Evolutionary conservation across 768 basidiomycete genomes (phyloP).

Genomic region (Polyporus arcularius): DNA sequence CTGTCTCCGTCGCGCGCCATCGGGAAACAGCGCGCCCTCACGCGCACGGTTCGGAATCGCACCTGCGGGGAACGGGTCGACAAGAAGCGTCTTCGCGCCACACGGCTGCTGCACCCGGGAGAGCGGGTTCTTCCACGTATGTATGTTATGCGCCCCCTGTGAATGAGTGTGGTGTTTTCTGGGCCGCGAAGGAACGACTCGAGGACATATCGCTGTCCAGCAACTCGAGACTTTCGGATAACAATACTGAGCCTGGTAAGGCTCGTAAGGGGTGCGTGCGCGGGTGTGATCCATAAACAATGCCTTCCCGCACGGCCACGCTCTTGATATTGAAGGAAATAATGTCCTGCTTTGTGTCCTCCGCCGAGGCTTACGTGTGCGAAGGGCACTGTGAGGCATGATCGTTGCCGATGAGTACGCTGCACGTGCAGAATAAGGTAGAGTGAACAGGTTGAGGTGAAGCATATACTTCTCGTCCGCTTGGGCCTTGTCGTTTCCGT

Average conservation of each 20-base stretch:
- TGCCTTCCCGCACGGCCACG: slow-evolving; percentile 64
- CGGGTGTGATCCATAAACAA: slow-evolving; percentile 88
- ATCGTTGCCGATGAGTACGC: slow-evolving; percentile 76
- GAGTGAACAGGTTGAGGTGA: slow-evolving; percentile 88
- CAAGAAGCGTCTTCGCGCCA: slow-evolving; percentile 62
- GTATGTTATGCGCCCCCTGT: slow-evolving; percentile 37
- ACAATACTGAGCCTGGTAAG: slow-evolving; percentile 82
- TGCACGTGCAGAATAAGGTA: slow-evolving; percentile 89
- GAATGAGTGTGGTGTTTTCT: slow-evolving; percentile 70
- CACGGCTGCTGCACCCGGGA: slow-evolving; percentile 86
- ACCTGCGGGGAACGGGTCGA: slow-evolving; percentile 72
- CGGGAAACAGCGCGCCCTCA: slow-evolving; percentile 75
- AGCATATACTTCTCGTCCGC: slow-evolving; percentile 76
- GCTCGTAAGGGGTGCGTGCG: slow-evolving; percentile 48
- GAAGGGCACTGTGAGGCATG: slow-evolving; percentile 77
- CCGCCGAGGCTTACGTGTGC: slow-evolving; percentile 68
- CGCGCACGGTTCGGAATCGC: slow-evolving; percentile 41
- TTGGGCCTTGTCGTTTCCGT: slow-evolving; percentile 87
- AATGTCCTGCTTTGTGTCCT: slow-evolving; percentile 71
- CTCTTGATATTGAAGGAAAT: slow-evolving; percentile 90
- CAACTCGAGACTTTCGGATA: slow-evolving; percentile 74
- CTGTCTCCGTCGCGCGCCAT: slow-evolving; percentile 70
- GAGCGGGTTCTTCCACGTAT: slow-evolving; percentile 76
- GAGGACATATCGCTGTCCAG: slow-evolving; percentile 64
- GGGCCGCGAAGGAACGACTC: slow-evolving; percentile 86